Base-by-base conservation (phyloP, 2,329 filamentous ascomycete species). In the Scolecobasidium constrictum region DNA sequence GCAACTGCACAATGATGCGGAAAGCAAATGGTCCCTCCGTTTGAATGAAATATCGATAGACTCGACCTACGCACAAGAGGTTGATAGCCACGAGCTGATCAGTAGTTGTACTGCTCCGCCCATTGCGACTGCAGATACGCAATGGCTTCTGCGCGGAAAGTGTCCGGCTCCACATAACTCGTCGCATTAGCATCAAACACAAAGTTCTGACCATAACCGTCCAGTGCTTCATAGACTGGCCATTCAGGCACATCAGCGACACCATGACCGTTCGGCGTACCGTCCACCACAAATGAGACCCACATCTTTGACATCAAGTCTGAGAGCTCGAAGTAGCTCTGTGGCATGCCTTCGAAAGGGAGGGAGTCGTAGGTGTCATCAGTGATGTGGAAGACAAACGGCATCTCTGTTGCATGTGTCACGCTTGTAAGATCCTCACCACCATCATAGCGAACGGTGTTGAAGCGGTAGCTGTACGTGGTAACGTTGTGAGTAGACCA, bases 391-490 rank as follows among this genome's bases (percentile, higher is more conserved):
- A 70, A 70, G 4, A 69, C 66, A 40, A 66, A 68, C 0, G 63
- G 53, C 1, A 69, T 62, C 51, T 71, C 67, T 47, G 67, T 63
- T 53, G 77, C 78, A 53, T 79, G 76, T 9, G 26, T 31, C 9
- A 31, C 26, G n/a, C 26, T 31, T 31, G 26, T 31, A 31, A 31
- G n/a, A n/a, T 31, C 26, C 26, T 31, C 26, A 9, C n/a, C 9
- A 9, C 26, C 26, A 31, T n/a, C 26, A n/a, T 9, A 31, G n/a
- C 9, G 26, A 13, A 69, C 57, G 6, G 73, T 73, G 52, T 81
- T 75, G 64, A 81, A 81, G 37, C 72, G 69, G 59, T 78, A 81
- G 51, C 69, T 72, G 61, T 76, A 81, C 7, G 72, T 72, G 5
- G 69, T 61, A 2, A 73, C 52, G 11, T 61, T 60, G 21, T 63